These are phyloP conservation scores for Fusarium cicatricum DNA, from an alignment of 2,329 filamentous ascomycete genomes.

Conservation along the genomic window DNA sequence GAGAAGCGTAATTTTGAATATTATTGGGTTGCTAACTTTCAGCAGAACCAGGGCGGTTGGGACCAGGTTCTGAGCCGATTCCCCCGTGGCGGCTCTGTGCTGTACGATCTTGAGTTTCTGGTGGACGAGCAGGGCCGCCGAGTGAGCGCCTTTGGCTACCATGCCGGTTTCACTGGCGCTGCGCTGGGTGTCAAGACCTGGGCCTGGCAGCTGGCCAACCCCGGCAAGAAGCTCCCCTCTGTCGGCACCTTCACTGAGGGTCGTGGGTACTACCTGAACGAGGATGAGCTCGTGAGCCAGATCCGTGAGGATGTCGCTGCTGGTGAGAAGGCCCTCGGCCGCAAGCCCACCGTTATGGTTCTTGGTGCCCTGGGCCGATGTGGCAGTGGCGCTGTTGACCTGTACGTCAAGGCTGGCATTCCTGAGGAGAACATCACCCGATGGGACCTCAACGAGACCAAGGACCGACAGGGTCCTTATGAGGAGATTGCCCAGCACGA, in stretches of 20 bases:
- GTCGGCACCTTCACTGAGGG: conserved; percentile 46
- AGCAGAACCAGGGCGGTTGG: conserved; percentile 82
- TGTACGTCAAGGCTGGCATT: conserved; percentile 75
- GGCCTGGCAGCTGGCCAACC: conserved; percentile 81
- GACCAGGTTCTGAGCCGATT: conserved; percentile 82
- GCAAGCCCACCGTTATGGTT: conserved; percentile 78
- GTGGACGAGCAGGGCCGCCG: conserved; percentile 59
- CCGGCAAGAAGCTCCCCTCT: conserved; percentile 69
- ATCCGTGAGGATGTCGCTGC: conserved; percentile 59
- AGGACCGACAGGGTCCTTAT: conserved; percentile 73
- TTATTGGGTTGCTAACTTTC: conserved; percentile 66
- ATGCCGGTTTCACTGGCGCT: conserved; percentile 78
- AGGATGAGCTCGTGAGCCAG: conserved; percentile 61
- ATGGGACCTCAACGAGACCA: conserved; percentile 82
- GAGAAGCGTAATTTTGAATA: conserved; percentile 61
- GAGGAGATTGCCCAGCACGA: conserved; percentile 77
- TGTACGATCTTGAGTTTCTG: conserved; percentile 90
- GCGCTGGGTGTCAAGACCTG: conserved; percentile 82
- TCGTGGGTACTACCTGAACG: conserved; percentile 75
- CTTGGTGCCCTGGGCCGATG: conserved; percentile 88
- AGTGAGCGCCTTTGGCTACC: conserved; percentile 65
- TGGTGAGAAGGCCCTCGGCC: conserved; percentile 74
- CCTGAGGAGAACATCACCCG: conserved; percentile 55
- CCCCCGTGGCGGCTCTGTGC: conserved; percentile 64
- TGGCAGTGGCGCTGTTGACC: conserved; percentile 83